Evolutionary conservation across 2,329 filamentous ascomycete genomes (phyloP).

Genomic region (Chlorencoelia australis): DNA sequence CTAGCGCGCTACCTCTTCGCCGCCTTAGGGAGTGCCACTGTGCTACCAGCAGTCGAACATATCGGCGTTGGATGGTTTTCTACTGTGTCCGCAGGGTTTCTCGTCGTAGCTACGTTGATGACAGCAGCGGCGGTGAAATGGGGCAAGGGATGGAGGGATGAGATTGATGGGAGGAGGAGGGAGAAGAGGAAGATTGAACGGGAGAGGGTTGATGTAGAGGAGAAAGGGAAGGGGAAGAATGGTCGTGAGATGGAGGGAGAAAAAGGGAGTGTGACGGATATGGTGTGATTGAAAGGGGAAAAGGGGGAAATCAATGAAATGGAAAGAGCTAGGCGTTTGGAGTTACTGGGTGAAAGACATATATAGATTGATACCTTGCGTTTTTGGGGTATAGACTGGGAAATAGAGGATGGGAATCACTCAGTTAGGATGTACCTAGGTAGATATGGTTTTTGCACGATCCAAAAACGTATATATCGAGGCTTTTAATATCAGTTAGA

Average conservation of each 20-base stretch:
- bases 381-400: too few relatives aligned
- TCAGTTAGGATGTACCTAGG: too few relatives aligned
- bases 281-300: not conserved
- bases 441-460: too few relatives aligned
- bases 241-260: not conserved
- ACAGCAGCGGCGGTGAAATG: constrained; percentile 18
- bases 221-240: constrained; percentile 10
- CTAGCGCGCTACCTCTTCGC: constrained; percentile 68
- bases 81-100: constrained; percentile 53
- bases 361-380: too few relatives aligned
- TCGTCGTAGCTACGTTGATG: constrained; percentile 30
- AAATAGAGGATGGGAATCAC: too few relatives aligned
- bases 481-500: too few relatives aligned
- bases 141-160: constrained; percentile 30
- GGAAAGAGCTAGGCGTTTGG: too few relatives aligned
- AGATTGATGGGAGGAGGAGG: constrained; percentile 40
- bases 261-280: not conserved
- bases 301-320: too few relatives aligned
- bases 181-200: constrained; percentile 22
- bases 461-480: too few relatives aligned
- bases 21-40: constrained; percentile 58
- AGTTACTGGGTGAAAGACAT: too few relatives aligned
- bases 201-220: constrained; percentile 19
- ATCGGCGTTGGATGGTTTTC: constrained; percentile 78
- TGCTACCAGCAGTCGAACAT: constrained; percentile 60